Conservation (phyloP, 495 filamentous ascomycete species). For the Talaromyces trachyspermus region DNA sequence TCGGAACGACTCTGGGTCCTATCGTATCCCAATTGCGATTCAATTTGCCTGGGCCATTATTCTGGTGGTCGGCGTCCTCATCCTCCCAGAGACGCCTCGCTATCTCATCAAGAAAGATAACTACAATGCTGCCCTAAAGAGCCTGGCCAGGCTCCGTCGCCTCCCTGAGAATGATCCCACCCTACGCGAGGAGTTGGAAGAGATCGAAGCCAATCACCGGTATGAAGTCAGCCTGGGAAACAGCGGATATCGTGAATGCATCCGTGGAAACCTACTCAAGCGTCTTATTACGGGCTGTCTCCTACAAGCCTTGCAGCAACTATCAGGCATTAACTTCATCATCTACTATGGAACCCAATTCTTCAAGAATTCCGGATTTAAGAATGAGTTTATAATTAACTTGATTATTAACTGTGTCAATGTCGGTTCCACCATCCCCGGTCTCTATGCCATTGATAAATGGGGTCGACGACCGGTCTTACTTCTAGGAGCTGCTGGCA, state of each 20-base stretch:
- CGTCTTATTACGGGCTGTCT: conserved; percentile 70
- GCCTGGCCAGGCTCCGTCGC: conserved; percentile 61
- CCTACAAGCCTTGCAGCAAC: conserved; percentile 72
- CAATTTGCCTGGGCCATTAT: conserved; percentile 79
- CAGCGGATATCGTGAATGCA: conserved; percentile 60
- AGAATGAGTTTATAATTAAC: conserved; percentile 57
- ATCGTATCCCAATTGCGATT: conserved; percentile 75
- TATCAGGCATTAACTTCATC: conserved; percentile 71
- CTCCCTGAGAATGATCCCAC: conserved; percentile 55
- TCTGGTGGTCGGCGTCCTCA: conserved; percentile 59
- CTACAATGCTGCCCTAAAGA: conserved; percentile 53
- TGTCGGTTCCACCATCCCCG: conserved; percentile 60
- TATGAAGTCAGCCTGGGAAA: conserved; percentile 68
- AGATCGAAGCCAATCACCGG: conserved; percentile 75
- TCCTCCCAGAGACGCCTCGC: conserved; percentile 78
- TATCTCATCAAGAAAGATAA: conserved; percentile 69
- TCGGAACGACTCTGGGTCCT: conserved; percentile 55
- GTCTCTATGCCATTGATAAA: conserved; percentile 64
- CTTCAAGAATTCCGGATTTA: conserved; percentile 62
- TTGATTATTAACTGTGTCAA: conserved; percentile 67
- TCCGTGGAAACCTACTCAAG: conserved; percentile 54
- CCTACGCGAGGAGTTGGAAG: conserved; percentile 60
- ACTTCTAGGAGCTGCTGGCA: conserved; percentile 63
- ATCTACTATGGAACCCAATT: conserved; percentile 76
- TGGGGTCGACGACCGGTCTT: conserved; percentile 65